Percentiles rank a stretch among this genome's conserved stretches.
Conservation (phyloP, 805 yeast genomes). For the Metschnikowia cubensis region DNA sequence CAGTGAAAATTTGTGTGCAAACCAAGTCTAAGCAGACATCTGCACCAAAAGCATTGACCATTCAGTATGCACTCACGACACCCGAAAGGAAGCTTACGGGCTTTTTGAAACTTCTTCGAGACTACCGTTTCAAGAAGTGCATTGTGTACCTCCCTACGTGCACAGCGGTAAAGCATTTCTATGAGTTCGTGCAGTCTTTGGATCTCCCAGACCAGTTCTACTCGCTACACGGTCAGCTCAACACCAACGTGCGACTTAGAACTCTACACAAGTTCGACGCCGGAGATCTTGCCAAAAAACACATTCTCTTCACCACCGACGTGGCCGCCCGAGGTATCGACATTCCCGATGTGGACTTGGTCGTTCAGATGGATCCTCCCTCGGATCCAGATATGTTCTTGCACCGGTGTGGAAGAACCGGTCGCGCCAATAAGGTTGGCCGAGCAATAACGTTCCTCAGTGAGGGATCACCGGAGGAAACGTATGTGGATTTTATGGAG, state of each 20-base stretch:
- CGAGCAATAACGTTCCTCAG: slow-evolving; percentile 71
- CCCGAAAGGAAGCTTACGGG: slow-evolving; percentile 61
- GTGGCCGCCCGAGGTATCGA: slow-evolving; percentile 98
- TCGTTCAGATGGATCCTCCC: slow-evolving; percentile 93
- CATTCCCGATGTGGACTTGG: slow-evolving; percentile 90
- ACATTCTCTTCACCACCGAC: slow-evolving; percentile 84
- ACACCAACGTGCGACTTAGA: slow-evolving; percentile 72
- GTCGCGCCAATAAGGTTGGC: slow-evolving; percentile 84
- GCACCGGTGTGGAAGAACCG: slow-evolving; percentile 94
- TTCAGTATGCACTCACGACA: slow-evolving; percentile 56
- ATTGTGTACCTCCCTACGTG: slow-evolving; percentile 95
- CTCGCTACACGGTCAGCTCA: slow-evolving; percentile 88
- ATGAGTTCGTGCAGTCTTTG: slow-evolving; percentile 47
- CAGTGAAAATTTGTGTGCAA: slow-evolving; percentile 80
- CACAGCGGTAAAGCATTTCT: slow-evolving; percentile 73
- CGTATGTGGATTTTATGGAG: slow-evolving; percentile 72
- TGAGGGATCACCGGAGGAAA: slow-evolving; percentile 71
- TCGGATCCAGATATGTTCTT: slow-evolving; percentile 86
- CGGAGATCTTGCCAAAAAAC: slow-evolving; percentile 41
- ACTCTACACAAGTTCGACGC: slow-evolving; percentile 62
- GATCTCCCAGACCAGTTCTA: slow-evolving; percentile 36
- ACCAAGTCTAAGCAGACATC: slow-evolving; percentile 35
- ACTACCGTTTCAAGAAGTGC: slow-evolving; percentile 64
- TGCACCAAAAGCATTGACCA: slow-evolving; percentile 60
- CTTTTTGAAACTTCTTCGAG: slow-evolving; percentile 49